Percentiles rank a stretch among this genome's conserved stretches.
Evolutionary conservation across 1,284 basidiomycete species (phyloP).

Genomic region (Wallemia hederae): DNA sequence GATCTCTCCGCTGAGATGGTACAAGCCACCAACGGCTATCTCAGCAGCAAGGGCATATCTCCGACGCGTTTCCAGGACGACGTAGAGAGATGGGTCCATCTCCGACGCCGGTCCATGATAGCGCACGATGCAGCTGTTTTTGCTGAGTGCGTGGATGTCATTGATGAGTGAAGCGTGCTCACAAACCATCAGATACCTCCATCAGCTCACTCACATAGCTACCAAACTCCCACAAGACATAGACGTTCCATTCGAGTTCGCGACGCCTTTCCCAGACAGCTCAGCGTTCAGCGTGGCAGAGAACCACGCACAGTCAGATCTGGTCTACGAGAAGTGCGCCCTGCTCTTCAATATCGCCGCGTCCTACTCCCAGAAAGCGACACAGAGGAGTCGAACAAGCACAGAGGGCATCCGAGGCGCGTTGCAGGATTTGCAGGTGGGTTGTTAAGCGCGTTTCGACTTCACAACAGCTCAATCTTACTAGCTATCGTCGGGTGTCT

Average conservation of each 20-base stretch:
- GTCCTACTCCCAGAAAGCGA: conserved; percentile 41
- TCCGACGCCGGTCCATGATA: not conserved
- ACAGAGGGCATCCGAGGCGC: conserved; percentile 45
- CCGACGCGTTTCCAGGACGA: not conserved
- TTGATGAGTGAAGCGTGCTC: not conserved
- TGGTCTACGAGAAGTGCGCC: conserved; percentile 45
- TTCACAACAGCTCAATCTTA: not conserved
- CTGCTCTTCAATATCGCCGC: conserved; percentile 60
- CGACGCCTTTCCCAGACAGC: conserved; percentile 31
- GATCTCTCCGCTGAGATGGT: not conserved
- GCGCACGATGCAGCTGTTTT: not conserved
- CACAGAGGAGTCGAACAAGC: conserved; percentile 33
- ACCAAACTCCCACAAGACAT: conserved; percentile 46
- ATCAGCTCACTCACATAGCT: conserved; percentile 50
- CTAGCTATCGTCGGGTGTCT: not conserved
- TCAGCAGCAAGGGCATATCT: not conserved
- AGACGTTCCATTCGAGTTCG: conserved; percentile 41
- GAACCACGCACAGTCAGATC: conserved; percentile 34
- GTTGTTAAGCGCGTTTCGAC: conserved; percentile 6
- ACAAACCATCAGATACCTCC: conserved; percentile 36
- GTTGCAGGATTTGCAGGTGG: conserved; percentile 37
- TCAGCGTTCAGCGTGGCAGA: conserved; percentile 19
- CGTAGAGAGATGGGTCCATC: not conserved
- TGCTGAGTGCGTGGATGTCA: not conserved
- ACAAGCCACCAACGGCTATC: not conserved